Base-by-base conservation (phyloP, 208 protist species). In the Leishmania lainsoni region DNA sequence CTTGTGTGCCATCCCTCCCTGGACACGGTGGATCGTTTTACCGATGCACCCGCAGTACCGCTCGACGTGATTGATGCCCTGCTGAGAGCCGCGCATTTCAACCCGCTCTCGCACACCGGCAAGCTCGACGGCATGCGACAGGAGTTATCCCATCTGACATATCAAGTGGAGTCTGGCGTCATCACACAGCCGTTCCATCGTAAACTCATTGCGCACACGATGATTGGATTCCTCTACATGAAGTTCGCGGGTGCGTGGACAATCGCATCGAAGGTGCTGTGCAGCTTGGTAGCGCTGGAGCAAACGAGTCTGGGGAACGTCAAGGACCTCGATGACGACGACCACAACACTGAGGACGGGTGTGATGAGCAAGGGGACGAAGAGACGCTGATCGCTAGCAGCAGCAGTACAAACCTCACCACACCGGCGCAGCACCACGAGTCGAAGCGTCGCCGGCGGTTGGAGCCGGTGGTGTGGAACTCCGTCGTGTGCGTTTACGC, bases 161-260 rank as follows among this genome's bases (percentile, higher is more conserved):
- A 92, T 81, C 88, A 87, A 42, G 90, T 89, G 17, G 89, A 90
- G 42, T 81, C 90, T 14, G 89, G 89, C 1, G 83, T 68, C n/a
- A 75, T 98, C 59, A 75, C 71, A n/a, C 76, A 92, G 76, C 84
- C 89, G 26, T 83, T 95, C 1, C 70, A 88, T 76, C 89, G 91
- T 68, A 63, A 91, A 9, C 87, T 98, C 68, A 85, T 98, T 20
- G 90, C 89, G 17, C 86, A 86, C 54, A 88, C 91, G 22, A 94
- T 95, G 90, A 84, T 98, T 14, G 94, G 94, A 10, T 81, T 98
- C 10, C 86, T 96, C 49, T 92, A 98, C 85, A 73, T 94, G 12
- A 94, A 94, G 80, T 98, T 93, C 81, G 81, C 94, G 20, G 91
- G 85, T 17, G 93, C 90, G 29, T 96, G 93, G 93, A 79, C 84